Evolutionary conservation across 129 eudicot species (phyloP).

Genomic region (Arctium lappa): DNA sequence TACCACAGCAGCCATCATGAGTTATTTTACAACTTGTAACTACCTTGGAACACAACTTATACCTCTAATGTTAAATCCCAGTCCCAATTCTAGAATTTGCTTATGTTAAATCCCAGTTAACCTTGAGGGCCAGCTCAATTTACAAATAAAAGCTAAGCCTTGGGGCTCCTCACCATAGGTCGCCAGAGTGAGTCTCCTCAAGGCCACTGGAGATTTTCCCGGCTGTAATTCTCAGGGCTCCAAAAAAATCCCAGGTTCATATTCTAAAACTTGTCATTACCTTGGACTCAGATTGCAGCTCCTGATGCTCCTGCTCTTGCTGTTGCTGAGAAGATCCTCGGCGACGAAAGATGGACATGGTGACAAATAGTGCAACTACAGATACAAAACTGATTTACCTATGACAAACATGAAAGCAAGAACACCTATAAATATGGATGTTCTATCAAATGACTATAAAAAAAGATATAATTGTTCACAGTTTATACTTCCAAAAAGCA

Average conservation of each 20-base stretch:
- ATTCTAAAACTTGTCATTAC: constrained; percentile 24
- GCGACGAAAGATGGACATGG: constrained; percentile 60
- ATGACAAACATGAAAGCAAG: background rate
- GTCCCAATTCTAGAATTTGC: background rate
- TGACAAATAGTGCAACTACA: constrained; percentile 13
- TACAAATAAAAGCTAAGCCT: background rate
- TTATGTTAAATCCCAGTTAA: background rate
- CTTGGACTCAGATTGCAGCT: constrained; percentile 52
- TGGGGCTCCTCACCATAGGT: background rate
- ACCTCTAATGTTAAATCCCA: background rate
- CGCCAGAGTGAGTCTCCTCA: background rate
- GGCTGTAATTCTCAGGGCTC: too few species aligned
- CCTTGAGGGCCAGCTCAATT: background rate
- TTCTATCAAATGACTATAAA: background rate
- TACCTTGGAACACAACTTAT: background rate
- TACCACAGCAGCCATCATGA: background rate
- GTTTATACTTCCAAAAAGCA: background rate
- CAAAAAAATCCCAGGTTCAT: background rate
- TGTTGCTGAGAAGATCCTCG: constrained; percentile 46
- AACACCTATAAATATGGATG: background rate
- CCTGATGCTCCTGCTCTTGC: constrained; percentile 44
- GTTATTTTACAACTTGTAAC: background rate
- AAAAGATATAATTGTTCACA: background rate
- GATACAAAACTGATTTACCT: background rate
- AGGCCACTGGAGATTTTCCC: background rate